These are phyloP conservation scores for Rhynchosporium graminicola DNA, from an alignment of 2,329 filamentous ascomycete genomes.

Conservation along the genomic window DNA sequence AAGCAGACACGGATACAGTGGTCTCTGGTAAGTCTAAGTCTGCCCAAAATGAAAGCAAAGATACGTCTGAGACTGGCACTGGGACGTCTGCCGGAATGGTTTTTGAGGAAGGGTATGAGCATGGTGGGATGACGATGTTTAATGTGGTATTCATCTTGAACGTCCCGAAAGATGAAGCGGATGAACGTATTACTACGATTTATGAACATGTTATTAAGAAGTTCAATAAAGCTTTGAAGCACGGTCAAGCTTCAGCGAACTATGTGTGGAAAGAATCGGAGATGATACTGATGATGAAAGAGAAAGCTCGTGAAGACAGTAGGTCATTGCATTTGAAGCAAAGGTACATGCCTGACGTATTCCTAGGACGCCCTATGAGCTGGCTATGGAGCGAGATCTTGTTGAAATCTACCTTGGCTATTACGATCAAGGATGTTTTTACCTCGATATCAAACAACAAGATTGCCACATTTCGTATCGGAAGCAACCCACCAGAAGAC, in stretches of 20 bases:
- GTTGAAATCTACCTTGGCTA: slow-evolving; percentile 74
- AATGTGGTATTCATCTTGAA: slow-evolving; percentile 92
- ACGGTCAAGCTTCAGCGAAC: slow-evolving; percentile 84
- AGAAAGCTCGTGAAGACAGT: slow-evolving; percentile 72
- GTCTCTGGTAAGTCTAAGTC: slow-evolving; percentile 24
- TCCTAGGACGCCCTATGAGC: slow-evolving; percentile 51
- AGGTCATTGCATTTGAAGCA: slow-evolving; percentile 31
- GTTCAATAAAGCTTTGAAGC: slow-evolving; percentile 88
- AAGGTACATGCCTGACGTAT: slow-evolving; percentile 20
- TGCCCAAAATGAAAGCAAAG: slow-evolving; percentile 20
- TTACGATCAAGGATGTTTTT: slow-evolving; percentile 80
- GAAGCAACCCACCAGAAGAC: slow-evolving; percentile 56
- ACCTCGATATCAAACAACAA: slow-evolving; percentile 79
- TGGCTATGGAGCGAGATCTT: slow-evolving; percentile 71
- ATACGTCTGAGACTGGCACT: slow-evolving; percentile 35
- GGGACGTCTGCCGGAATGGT: slow-evolving; percentile 28
- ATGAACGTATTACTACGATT: slow-evolving; percentile 72
- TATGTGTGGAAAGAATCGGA: slow-evolving; percentile 94
- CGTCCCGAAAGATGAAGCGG: slow-evolving; percentile 75
- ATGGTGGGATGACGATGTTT: slow-evolving; percentile 82
- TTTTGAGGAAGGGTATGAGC: slow-evolving; percentile 36
- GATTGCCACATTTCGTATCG: slow-evolving; percentile 81
- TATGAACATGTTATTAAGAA: slow-evolving; percentile 90
- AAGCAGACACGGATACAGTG: slow-evolving; percentile 30
- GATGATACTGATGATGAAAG: slow-evolving; percentile 76